Conservation (phyloP, 371 early-diverging fungal species). For the Entomophthora muscae region DNA sequence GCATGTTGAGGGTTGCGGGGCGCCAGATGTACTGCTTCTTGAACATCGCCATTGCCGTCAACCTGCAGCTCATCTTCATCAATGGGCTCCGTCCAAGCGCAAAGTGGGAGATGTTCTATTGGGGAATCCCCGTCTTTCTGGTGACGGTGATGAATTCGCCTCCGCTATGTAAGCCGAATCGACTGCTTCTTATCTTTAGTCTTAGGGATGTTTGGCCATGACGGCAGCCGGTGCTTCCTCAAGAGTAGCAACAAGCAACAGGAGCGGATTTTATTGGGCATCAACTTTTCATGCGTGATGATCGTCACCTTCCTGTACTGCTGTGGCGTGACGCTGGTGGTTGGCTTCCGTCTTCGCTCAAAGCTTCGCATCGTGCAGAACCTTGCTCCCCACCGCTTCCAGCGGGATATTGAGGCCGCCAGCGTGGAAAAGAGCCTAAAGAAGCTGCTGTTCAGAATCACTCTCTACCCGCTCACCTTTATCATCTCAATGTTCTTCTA, state of each 20-base stretch:
- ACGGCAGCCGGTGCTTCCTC: neutral
- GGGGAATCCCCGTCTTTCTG: neutral
- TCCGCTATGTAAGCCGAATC: neutral
- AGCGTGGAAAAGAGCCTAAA: neutral
- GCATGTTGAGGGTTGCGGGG: neutral
- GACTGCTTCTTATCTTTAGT: neutral
- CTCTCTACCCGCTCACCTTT: neutral
- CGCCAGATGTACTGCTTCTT: slow-evolving; percentile 3
- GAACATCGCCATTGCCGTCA: slow-evolving; percentile 1
- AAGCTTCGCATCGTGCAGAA: neutral
- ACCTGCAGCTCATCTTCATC: slow-evolving; percentile 6
- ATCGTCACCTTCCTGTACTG: neutral
- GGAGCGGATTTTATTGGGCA: neutral
- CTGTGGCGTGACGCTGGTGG: neutral
- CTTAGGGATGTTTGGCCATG: neutral
- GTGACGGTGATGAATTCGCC: neutral
- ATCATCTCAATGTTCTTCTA: neutral
- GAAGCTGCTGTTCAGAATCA: neutral
- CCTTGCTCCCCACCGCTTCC: neutral
- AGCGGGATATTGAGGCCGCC: neutral
- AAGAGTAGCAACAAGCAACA: neutral
- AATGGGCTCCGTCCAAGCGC: neutral
- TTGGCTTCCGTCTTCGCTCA: neutral
- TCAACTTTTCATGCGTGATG: neutral
- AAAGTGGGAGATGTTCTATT: slow-evolving; percentile 2